These are phyloP conservation scores for Fusarium musae DNA, from an alignment of 2,329 filamentous ascomycete species.

Conservation along the genomic window DNA sequence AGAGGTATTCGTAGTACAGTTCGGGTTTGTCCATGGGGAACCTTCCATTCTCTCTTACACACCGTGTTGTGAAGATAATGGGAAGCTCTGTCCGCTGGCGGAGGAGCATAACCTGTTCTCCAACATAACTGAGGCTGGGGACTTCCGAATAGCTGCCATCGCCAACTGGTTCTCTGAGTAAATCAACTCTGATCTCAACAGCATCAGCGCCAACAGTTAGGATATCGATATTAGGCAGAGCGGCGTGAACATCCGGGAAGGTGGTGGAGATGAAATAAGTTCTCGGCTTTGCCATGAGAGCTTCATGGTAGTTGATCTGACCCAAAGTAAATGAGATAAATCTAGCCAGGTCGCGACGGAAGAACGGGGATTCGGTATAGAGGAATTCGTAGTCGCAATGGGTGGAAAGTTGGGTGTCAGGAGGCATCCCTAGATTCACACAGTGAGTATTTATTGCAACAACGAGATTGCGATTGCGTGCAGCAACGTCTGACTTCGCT, in stretches of 20 bases:
- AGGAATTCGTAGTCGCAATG: slow-evolving; percentile 88
- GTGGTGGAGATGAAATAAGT: slow-evolving; percentile 91
- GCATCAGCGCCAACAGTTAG: slow-evolving; percentile 87
- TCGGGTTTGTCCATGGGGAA: slow-evolving; percentile 85
- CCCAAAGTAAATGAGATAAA: slow-evolving; percentile 84
- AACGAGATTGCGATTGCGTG: slow-evolving; percentile 68
- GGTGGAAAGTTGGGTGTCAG: slow-evolving; percentile 72
- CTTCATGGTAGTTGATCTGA: slow-evolving; percentile 81
- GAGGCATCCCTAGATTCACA: slow-evolving; percentile 75
- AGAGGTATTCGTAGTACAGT: slow-evolving; percentile 82
- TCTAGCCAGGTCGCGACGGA: slow-evolving; percentile 79
- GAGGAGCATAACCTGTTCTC: slow-evolving; percentile 85
- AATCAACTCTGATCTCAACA: slow-evolving; percentile 84
- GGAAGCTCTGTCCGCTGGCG: slow-evolving; percentile 86
- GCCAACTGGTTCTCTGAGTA: slow-evolving; percentile 76
- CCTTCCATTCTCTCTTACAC: slow-evolving; percentile 82
- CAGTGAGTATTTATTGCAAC: slow-evolving; percentile 82
- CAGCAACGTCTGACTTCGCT: slow-evolving; percentile 66
- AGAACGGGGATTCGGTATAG: slow-evolving; percentile 78
- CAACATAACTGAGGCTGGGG: slow-evolving; percentile 85
- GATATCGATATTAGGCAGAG: slow-evolving; percentile 86
- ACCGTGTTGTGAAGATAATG: slow-evolving; percentile 90
- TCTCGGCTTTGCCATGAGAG: slow-evolving; percentile 79
- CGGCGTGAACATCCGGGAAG: slow-evolving; percentile 85
- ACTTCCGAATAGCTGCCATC: slow-evolving; percentile 72